Conservation (phyloP, 768 basidiomycete genomes). For the Trametes maxima region DNA sequence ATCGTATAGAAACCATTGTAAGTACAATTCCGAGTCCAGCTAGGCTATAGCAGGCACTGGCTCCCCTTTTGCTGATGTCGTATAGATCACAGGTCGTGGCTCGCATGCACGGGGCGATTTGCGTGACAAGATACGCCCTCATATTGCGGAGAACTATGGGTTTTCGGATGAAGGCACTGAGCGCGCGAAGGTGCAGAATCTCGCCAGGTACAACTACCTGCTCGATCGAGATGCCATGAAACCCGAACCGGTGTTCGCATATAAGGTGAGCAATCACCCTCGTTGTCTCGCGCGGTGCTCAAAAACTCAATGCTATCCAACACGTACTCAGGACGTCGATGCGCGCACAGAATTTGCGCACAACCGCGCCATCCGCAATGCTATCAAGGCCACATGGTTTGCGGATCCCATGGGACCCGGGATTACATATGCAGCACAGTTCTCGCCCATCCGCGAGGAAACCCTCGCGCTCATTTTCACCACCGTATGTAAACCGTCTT, state of each 20-base stretch:
- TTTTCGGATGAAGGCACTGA: neutral
- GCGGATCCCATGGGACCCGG: neutral
- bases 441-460: constrained; percentile 9
- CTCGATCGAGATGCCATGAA: neutral
- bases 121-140: neutral
- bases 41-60: neutral
- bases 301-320: neutral
- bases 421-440: neutral
- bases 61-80: neutral
- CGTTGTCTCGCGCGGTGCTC: neutral
- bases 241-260: too few relatives aligned
- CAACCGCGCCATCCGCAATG: neutral
- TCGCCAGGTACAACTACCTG: neutral
- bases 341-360: neutral
- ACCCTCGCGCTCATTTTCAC: constrained; percentile 13
- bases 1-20: neutral
- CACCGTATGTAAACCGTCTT: neutral
- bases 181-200: neutral
- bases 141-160: neutral
- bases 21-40: neutral
- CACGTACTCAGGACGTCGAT: neutral
- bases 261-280: neutral
- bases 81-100: neutral
- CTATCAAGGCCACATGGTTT: neutral
- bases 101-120: neutral